Evolutionary conservation across 305 asterid species (phyloP).

Genomic region (Lippia alba): DNA sequence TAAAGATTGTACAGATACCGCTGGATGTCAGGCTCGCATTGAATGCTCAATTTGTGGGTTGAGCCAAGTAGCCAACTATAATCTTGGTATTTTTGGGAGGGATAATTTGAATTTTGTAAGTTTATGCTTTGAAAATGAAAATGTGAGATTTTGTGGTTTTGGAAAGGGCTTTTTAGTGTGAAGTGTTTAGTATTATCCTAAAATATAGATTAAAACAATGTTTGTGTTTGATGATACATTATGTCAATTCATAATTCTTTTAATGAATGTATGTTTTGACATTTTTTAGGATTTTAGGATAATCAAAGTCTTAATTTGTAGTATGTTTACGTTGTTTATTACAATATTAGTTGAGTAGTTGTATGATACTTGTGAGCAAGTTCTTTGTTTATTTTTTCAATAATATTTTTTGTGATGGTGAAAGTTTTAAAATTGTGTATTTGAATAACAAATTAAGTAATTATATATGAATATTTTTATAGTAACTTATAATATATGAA

Average conservation of each 20-base stretch:
- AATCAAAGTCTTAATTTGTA: no score
- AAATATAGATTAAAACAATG: not conserved
- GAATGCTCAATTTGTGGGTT: constrained; percentile 39
- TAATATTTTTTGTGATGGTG: no score
- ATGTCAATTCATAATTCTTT: constrained; percentile 5
- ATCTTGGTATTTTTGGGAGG: constrained; percentile 15
- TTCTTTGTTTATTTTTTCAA: no score
- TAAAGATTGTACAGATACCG: constrained; percentile 45
- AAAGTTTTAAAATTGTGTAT: no score
- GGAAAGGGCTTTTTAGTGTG: not conserved
- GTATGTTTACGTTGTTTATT: no score
- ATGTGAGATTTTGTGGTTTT: not conserved
- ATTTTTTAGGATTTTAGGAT: no score
- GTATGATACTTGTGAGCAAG: no score
- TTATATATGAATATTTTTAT: no score
- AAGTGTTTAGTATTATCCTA: not conserved
- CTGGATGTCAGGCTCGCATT: constrained; percentile 59
- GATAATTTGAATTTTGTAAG: not conserved
- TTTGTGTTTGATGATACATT: not conserved
- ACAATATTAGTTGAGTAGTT: no score
- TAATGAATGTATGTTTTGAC: not conserved
- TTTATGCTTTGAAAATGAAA: not conserved
- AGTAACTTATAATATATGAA: no score
- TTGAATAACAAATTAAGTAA: no score
- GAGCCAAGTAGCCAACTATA: constrained; percentile 35